Percentiles rank a stretch among this genome's conserved stretches.
Conservation (phyloP, 495 filamentous ascomycete species). For the Hypoxylon intermedium region DNA sequence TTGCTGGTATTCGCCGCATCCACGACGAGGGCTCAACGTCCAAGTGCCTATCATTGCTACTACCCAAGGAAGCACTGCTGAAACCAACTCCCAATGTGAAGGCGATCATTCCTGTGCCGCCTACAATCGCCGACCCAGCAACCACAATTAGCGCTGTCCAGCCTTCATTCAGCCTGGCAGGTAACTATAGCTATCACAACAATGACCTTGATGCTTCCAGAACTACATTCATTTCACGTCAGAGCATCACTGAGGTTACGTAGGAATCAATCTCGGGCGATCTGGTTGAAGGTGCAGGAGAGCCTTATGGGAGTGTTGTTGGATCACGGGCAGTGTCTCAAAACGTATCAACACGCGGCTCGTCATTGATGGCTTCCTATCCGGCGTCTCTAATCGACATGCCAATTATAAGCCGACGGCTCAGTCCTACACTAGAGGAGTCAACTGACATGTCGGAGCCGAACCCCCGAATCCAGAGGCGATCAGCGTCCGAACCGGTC, state of each 20-base stretch:
- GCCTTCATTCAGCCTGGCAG: constrained; percentile 32
- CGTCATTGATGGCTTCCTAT: constrained; percentile 12
- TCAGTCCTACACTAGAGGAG: constrained; percentile 1
- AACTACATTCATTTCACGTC: constrained; percentile 41
- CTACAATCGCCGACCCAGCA: constrained; percentile 36
- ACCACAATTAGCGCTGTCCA: constrained; percentile 38
- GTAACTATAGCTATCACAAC: background rate
- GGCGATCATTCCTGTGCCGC: constrained; percentile 30
- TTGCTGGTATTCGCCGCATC: constrained; percentile 22
- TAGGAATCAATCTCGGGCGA: constrained; percentile 23
- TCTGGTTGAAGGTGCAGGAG: background rate
- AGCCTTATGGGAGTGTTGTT: background rate
- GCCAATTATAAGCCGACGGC: constrained; percentile 11
- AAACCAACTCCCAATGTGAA: constrained; percentile 24
- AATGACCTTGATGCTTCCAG: constrained; percentile 8
- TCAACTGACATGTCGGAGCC: background rate
- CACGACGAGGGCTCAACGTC: constrained; percentile 5
- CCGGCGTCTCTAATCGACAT: constrained; percentile 4
- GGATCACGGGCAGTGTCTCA: constrained; percentile 7
- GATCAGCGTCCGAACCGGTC: constrained; percentile 32
- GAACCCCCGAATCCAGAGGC: constrained; percentile 10
- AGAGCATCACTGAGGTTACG: constrained; percentile 43
- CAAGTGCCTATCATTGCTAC: constrained; percentile 31
- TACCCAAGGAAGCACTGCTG: constrained; percentile 17
- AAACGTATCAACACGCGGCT: constrained; percentile 19